These are phyloP conservation scores for Mrakia gelida DNA, from an alignment of 768 basidiomycete species.

Conservation along the genomic window DNA sequence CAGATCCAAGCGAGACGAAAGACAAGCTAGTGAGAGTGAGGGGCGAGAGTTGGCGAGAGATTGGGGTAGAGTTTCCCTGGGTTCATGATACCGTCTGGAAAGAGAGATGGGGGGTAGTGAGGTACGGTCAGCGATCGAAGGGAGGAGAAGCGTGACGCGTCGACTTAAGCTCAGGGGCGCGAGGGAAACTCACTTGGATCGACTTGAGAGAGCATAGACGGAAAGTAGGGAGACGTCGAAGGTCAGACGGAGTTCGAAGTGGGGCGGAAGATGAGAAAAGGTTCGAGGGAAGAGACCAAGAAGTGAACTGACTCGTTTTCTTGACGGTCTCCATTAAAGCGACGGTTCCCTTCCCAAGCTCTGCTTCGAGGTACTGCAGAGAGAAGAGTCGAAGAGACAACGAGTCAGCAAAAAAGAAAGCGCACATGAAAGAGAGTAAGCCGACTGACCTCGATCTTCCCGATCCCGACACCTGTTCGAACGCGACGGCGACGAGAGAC, in stretches of 20 bases:
- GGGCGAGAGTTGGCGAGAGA: background rate
- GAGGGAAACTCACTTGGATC: background rate
- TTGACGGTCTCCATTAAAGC: slow-evolving; percentile 81
- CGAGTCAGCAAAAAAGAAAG: background rate
- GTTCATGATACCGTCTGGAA: slow-evolving; percentile 24
- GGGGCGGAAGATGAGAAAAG: no score
- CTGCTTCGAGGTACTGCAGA: slow-evolving; percentile 64
- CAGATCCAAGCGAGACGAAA: no score
- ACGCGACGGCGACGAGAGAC: background rate
- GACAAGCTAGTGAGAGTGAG: no score
- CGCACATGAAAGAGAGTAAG: background rate
- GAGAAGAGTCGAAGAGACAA: background rate
- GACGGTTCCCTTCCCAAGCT: slow-evolving; percentile 77
- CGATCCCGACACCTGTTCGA: slow-evolving; percentile 64
- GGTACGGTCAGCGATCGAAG: background rate
- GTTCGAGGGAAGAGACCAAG: no score
- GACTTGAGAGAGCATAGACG: no score
- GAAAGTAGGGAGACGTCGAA: background rate
- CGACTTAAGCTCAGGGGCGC: no score
- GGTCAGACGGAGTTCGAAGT: no score
- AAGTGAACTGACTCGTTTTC: slow-evolving; percentile 45
- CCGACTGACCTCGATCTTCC: slow-evolving; percentile 55
- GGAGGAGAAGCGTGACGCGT: background rate
- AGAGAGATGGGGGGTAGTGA: background rate
- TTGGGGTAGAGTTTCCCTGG: slow-evolving; percentile 27